Evolutionary conservation across 306 rosid genomes (phyloP), one percentile per base, ranked within the genome.

Genomic region (Gynostemma pentaphyllum): DNA sequence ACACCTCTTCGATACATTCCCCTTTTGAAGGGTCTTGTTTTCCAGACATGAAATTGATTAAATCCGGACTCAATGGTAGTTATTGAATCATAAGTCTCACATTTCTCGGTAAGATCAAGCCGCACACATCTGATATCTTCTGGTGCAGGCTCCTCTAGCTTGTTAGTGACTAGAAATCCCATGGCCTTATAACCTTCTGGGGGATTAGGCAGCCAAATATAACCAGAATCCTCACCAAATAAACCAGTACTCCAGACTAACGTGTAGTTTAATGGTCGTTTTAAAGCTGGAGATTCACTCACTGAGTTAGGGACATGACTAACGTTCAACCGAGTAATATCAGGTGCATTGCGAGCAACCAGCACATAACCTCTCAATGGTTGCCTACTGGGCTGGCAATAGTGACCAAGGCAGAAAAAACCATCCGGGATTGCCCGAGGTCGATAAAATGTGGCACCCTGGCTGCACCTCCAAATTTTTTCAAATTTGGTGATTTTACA

Each of bases 181-280:
- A 86, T 63, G 70, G 95, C 87, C 73, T 74, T 82, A 52, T 92
- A 92, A 27, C 98, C 96, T 39, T 9, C 54, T 15, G 98, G 90
- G 51, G 98, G 85, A 45, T 78, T 92, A 69, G 98, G 96, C 72
- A 68, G 72, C 98, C 98, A 92, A 66, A 88, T 75, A 80, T 79
- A 87, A 65, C 82, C 96, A 74, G 78, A 74, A 41, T 74, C 86
- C 68, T 69, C 78, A 66, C 70, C 73, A 21, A 40, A 29, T 19
- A 79, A 82, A 22, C 89, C 95, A 14, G 72, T 37, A 60, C 79
- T 84, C 87, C 98, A 92, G 7, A 92, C 45, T 61, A 92, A 75
- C 0, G 94, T 67, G 80, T 82, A 88, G 54, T 51, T 75, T 48
- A 79, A 52, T 11, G 98, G 96, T 62, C 49, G 83, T 67, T 45